These are phyloP conservation scores for Colletotrichum spaethianum DNA, from an alignment of 2,329 filamentous ascomycete species.

Conservation along the genomic window DNA sequence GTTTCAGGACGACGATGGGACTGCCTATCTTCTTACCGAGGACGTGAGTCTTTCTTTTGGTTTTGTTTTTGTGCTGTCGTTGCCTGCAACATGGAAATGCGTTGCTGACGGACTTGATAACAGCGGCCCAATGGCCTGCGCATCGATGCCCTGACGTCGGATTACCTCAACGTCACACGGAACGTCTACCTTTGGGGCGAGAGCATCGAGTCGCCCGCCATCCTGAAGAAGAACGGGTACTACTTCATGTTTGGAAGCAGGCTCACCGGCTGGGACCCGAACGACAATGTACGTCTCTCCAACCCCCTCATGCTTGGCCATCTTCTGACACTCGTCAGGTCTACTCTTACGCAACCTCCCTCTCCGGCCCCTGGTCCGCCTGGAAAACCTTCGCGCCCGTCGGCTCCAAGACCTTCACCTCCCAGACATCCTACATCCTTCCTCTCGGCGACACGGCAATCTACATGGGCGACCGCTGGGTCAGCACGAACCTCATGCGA, in stretches of 20 bases:
- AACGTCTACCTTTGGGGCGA: constrained; percentile 67
- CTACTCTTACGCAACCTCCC: constrained; percentile 70
- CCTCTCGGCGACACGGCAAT: constrained; percentile 60
- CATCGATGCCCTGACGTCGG: constrained; percentile 68
- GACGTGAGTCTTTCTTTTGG: constrained; percentile 52
- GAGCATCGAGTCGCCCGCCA: constrained; percentile 73
- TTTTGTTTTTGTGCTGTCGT: background rate
- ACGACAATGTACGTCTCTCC: constrained; percentile 68
- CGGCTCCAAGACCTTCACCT: constrained; percentile 71
- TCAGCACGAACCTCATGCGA: constrained; percentile 68
- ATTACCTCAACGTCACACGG: constrained; percentile 68
- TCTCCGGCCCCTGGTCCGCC: constrained; percentile 72
- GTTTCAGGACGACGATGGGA: constrained; percentile 73
- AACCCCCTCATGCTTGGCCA: too few species aligned
- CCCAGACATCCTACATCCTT: constrained; percentile 74
- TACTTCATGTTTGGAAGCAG: constrained; percentile 78
- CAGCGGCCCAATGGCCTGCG: constrained; percentile 49
- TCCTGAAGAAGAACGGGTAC: constrained; percentile 71
- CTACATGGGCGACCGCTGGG: constrained; percentile 80
- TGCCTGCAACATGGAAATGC: background rate
- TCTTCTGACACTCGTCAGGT: constrained; percentile 41
- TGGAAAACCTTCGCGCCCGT: constrained; percentile 72
- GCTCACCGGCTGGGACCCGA: constrained; percentile 70
- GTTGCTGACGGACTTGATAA: constrained; percentile 3
- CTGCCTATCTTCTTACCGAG: constrained; percentile 73